Base-by-base conservation (phyloP, 2,329 filamentous ascomycete genomes). In the Hysterium pulicare region DNA sequence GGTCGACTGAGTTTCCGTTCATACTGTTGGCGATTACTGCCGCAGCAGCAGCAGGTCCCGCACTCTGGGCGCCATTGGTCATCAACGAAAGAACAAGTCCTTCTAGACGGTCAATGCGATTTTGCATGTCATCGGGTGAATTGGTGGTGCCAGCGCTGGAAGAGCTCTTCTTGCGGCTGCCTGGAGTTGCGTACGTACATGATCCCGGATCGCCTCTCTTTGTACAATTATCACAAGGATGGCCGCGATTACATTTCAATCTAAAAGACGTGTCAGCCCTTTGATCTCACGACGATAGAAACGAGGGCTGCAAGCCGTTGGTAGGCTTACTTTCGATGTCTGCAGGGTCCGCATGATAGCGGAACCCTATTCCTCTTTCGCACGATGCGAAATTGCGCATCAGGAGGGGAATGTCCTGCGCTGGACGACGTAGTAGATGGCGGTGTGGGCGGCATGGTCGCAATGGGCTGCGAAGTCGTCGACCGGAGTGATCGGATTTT, bases 71-170 rank as follows among this genome's bases (percentile, higher is more conserved):
- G 44, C 88, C 88, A 65, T 87, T 90, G 61, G 91, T 91, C 91
- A 97, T 96, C 61, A 97, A 70, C 21, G 89, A 94, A 51, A 97
- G 71, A 47, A 97, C 91, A 65, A 97, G 73, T 55, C 87, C 86
- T 76, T 97, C 91, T 53, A 97, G 77, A 57, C 91, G 82, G 73
- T 97, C 90, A 71, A 97, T 97, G 65, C 93, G 86, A 63, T 94
- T 95, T 72, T 97, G 91, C 91, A 97, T 96, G 69, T 96, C 91
- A 76, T 95, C 90, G 38, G 91, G 89, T 55, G 78, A 75, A 43
- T 77, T 75, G 70, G 80, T 70, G 39, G 71, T 53, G 41, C 71
- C 78, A 67, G 84, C 79, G 59, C 73, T 75, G 43, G 57, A 57
- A 28, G 68, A 54, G 44, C 68, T 83, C 76, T 88, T 94, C 69